These are phyloP conservation scores for Alternaria metachromatica DNA, from an alignment of 2,329 filamentous ascomycete species.

Conservation along the genomic window DNA sequence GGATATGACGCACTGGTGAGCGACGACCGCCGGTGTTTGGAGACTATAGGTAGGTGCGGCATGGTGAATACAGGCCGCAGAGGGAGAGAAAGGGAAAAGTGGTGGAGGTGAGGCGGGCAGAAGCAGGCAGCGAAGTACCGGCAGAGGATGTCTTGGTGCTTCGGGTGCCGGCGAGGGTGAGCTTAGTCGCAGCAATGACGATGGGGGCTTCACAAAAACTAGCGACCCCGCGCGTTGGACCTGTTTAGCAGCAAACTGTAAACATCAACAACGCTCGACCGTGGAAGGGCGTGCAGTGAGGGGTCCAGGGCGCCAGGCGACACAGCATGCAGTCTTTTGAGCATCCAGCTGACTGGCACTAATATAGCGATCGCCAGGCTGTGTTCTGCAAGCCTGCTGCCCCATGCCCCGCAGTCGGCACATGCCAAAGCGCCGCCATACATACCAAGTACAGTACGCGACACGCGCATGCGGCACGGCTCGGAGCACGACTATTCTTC, in stretches of 20 bases:
- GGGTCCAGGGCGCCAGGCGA: neutral
- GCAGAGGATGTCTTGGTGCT: constrained; percentile 21
- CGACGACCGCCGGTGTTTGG: constrained; percentile 33
- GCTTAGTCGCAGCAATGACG: constrained; percentile 33
- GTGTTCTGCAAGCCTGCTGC: constrained; percentile 7
- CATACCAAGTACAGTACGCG: constrained; percentile 9
- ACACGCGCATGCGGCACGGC: constrained; percentile 18
- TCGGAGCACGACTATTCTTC: constrained; percentile 10
- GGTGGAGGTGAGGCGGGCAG: neutral
- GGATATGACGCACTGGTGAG: constrained; percentile 38
- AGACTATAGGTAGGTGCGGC: constrained; percentile 38
- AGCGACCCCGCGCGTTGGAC: constrained; percentile 28
- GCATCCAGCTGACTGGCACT: constrained; percentile 9
- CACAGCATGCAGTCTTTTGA: constrained; percentile 5
- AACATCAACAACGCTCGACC: constrained; percentile 8
- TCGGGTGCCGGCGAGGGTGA: constrained; percentile 21
- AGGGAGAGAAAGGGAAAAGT: neutral
- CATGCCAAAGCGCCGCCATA: constrained; percentile 6
- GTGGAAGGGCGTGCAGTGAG: neutral
- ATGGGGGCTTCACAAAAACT: constrained; percentile 30
- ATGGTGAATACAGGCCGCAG: constrained; percentile 37
- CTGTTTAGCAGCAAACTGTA: constrained; percentile 9
- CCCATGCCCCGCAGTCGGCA: constrained; percentile 19
- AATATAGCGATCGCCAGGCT: constrained; percentile 6
- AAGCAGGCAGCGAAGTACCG: constrained; percentile 16